Base-by-base conservation (phyloP, 2,329 filamentous ascomycete species). In the Blastomyces emzantsi region DNA sequence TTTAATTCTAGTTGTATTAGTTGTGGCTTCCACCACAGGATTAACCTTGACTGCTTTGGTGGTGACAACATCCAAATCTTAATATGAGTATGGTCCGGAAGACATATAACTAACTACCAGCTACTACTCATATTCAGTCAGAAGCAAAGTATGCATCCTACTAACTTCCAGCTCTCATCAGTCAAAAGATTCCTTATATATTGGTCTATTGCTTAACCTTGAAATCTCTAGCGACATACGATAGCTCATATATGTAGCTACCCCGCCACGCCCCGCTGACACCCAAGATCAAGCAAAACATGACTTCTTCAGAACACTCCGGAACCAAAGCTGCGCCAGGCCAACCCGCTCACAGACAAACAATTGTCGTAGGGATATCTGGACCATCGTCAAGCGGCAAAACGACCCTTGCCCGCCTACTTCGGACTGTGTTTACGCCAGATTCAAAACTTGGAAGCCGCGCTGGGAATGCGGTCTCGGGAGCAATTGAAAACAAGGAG, bases 381-480 rank as follows among this genome's bases (percentile, higher is more conserved):
- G 94, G 94, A 63, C 90, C 90, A 67, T 97, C 93, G 1, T 96
- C 90, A 3, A 93, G 90, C 70, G 94, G 94, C 65, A 99, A 99
- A 80, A 97, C 94, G 2, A 97, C 94, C 2, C 84, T 99, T 17
- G 90, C 92, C 25, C 85, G 93, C 2, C 82, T 97, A 15, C 81
- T 99, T 22, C 87, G 91, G 64, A 86, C 90, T 72, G 87, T 96
- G 68, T 92, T 97, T 71, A 87, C 87, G 15, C 67, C 65, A 25
- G 58, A 33, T 11, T 28, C 33, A 15, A 30, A 59, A 11, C 8
- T n/a, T 6, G n/a, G 11, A n/a, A 25, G 7, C 2, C 2, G 36
- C 6, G 4, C 11, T 45, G 7, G 57, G 19, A n/a, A 49, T 49
- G 41, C 15, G 30, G 28, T 11, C 5, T 28, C n/a, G 1, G 36